These are phyloP conservation scores for Polyporus tsugae DNA, from an alignment of 1,284 basidiomycete species.

Conservation along the genomic window DNA sequence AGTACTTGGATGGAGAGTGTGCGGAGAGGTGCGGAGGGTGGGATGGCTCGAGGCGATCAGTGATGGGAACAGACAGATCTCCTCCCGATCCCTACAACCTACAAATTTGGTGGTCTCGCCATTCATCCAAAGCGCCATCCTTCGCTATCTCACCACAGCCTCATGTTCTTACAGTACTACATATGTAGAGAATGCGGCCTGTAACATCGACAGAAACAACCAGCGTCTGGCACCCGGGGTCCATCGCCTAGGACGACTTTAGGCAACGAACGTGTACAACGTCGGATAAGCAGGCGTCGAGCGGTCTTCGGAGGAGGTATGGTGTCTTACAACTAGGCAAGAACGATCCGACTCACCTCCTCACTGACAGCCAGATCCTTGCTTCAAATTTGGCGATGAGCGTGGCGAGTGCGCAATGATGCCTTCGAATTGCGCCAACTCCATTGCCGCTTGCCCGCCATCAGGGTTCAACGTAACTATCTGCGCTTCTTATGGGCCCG, in stretches of 20 bases:
- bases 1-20: not conserved
- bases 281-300: not conserved
- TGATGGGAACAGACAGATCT: not conserved
- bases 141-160: not conserved
- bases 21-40: too few species aligned
- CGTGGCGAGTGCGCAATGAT: conserved; percentile 15
- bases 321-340: not conserved
- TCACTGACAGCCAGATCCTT: not conserved
- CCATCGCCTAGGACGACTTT: not conserved
- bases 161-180: not conserved
- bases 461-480: conserved; percentile 3
- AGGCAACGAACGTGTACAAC: not conserved
- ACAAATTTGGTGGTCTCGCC: not conserved
- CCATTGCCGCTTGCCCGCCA: not conserved
- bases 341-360: not conserved
- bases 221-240: not conserved
- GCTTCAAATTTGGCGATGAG: not conserved
- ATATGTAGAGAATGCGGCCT: not conserved
- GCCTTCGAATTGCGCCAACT: conserved; percentile 11
- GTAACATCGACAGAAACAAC: not conserved
- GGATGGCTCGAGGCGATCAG: not conserved
- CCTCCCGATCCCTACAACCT: not conserved
- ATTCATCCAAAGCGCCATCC: not conserved
- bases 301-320: not conserved
- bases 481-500: conserved; percentile 13